Evolutionary conservation across 2,329 filamentous ascomycete species (phyloP).

Genomic region (Stachybotrys echinatus): DNA sequence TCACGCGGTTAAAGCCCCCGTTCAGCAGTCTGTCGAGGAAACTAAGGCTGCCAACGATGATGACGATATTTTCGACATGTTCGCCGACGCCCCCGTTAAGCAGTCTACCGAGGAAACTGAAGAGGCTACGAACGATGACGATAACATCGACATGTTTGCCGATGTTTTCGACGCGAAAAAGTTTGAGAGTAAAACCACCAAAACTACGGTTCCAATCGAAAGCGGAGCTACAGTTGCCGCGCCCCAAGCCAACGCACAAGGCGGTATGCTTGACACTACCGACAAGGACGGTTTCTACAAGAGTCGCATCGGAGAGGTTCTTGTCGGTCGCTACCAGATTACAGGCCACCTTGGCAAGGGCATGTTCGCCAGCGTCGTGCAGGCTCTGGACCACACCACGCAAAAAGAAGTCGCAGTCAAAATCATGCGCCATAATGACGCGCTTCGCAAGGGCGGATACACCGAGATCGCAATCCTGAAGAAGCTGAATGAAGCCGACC

Average conservation of each 20-base stretch:
- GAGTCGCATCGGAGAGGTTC: slow-evolving; percentile 82
- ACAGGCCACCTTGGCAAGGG: slow-evolving; percentile 84
- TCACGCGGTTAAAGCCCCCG: slow-evolving; percentile 17
- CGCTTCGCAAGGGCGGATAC: slow-evolving; percentile 82
- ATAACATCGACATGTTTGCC: slow-evolving; percentile 86
- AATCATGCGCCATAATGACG: slow-evolving; percentile 95
- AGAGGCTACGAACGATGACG: slow-evolving; percentile 52
- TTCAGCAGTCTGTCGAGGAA: slow-evolving; percentile 13
- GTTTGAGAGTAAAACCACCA: slow-evolving; percentile 47
- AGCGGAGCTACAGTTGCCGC: slow-evolving; percentile 41
- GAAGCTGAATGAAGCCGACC: slow-evolving; percentile 79
- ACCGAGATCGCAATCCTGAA: slow-evolving; percentile 93
- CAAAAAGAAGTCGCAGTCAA: slow-evolving; percentile 88
- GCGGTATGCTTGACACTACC: slow-evolving; percentile 84
- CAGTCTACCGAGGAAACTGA: slow-evolving; percentile 2
- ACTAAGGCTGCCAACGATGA: slow-evolving; percentile 11
- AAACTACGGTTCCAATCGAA: slow-evolving; percentile 26
- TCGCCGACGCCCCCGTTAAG: slow-evolving; percentile 9
- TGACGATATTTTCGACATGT: background rate
- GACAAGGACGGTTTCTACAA: slow-evolving; percentile 97
- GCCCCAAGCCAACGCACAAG: slow-evolving; percentile 58
- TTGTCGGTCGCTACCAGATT: slow-evolving; percentile 86
- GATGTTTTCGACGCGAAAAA: slow-evolving; percentile 68
- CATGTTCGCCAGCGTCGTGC: slow-evolving; percentile 95
- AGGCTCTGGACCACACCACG: slow-evolving; percentile 72